Evolutionary conservation across 1,284 basidiomycete genomes (phyloP), one percentile per base, ranked within the genome.

Genomic region (Neonothopanus nambi): DNA sequence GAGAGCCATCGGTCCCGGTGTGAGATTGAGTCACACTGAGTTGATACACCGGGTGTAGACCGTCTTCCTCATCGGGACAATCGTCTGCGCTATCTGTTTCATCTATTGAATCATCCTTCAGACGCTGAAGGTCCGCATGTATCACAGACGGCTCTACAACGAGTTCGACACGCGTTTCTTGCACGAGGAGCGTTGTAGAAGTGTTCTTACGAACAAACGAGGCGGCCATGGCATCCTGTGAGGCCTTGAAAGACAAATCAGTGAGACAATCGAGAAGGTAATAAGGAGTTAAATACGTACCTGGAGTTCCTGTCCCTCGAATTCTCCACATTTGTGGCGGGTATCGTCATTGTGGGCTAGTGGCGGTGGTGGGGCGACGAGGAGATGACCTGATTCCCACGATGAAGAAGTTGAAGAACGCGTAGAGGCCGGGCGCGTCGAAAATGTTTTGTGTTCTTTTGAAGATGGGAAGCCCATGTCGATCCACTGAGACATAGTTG

Each of bases 351-450:
- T 33, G 30, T 8, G 13, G 13, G 30, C 9, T 33, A 13, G 24
- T 21, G 33, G 40, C 26, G 17, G 26, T 41, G 42, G 39, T 28
- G 39, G 41, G 48, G 17, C 17, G 26, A 20, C 20, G n/a, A 28
- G 23, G 18, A 36, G 24, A 28, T 50, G 48, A 50, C 30, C 41
- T 50, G 28, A 26, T 50, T 50, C 48, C 48, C 44, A 45, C 39
- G 51, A 39, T 26, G 45, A 42, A n/a, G n/a, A n/a, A 3, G 21
- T 6, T 36, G 39, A 54, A 37, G 24, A 33, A 42, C 44, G 44
- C 52, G 52, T 43, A 21, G 52, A 42, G 21, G 40, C 4, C 15
- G 49, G 30, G 43, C 49, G 49, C 49, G 49, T 51, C 40, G 41
- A 24, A 17, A 11, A 21, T 9, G 23, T 13, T 36, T 51, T 44